A percentile compares a stretch with the other conserved stretches of the same genome.
These are phyloP conservation scores for Gautieria morchelliformis DNA, from an alignment of 768 basidiomycete genomes.

Conservation along the genomic window DNA sequence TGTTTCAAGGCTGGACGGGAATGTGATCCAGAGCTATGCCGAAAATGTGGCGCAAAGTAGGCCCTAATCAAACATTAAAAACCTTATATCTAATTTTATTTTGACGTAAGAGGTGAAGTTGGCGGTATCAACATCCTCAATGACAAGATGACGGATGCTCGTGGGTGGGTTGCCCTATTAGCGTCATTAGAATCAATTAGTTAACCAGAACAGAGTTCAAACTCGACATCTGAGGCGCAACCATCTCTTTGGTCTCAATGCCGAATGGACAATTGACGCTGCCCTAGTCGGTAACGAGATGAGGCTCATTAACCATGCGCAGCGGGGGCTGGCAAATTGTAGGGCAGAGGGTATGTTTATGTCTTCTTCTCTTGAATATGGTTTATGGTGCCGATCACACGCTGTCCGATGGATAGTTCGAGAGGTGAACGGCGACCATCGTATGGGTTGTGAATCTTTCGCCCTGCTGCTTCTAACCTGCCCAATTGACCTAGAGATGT, in stretches of 20 bases:
- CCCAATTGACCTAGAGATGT: background rate
- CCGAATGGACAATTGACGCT: conserved; percentile 41
- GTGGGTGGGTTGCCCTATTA: background rate
- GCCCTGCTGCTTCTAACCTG: background rate
- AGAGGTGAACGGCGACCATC: conserved; percentile 56
- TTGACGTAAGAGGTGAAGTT: no score
- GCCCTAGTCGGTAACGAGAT: conserved; percentile 48
- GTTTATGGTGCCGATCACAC: background rate
- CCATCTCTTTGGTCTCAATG: conserved; percentile 53
- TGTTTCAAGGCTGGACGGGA: conserved; percentile 45
- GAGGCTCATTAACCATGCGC: conserved; percentile 60
- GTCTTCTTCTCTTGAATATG: background rate
- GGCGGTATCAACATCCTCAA: conserved; percentile 12
- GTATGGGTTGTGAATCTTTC: conserved; percentile 31
- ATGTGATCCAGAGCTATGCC: conserved; percentile 62
- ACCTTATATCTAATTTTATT: no score
- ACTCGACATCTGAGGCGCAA: conserved; percentile 39
- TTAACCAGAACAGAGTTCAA: background rate
- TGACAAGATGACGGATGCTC: conserved; percentile 1
- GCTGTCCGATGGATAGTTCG: conserved; percentile 27
- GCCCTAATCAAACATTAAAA: conserved; percentile 10
- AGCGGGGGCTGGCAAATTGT: conserved; percentile 30
- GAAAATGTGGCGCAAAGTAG: conserved; percentile 40
- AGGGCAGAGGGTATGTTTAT: conserved; percentile 31
- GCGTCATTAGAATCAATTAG: no score